Evolutionary conservation across 306 rosid genomes (phyloP).

Genomic region (Inga oerstediana): DNA sequence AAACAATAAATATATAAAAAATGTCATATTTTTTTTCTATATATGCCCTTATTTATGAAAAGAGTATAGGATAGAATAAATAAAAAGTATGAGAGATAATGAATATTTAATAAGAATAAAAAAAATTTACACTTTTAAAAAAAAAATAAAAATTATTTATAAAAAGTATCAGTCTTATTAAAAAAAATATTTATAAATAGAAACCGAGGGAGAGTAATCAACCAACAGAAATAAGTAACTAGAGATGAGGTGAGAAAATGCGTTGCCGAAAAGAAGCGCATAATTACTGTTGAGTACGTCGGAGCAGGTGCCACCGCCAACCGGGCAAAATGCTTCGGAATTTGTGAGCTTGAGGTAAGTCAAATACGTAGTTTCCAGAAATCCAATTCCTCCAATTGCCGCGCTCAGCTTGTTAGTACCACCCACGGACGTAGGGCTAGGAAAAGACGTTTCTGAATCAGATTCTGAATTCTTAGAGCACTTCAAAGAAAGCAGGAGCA

Average conservation of each 20-base stretch:
- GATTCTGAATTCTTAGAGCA: constrained; percentile 44
- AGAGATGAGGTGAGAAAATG: neutral
- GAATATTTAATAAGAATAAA: too few relatives aligned
- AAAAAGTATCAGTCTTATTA: too few relatives aligned
- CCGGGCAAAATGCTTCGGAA: constrained; percentile 70
- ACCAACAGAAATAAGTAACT: neutral
- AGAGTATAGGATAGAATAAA: too few relatives aligned
- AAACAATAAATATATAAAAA: too few relatives aligned
- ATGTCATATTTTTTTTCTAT: too few relatives aligned
- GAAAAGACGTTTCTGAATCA: constrained; percentile 36
- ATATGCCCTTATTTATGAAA: too few relatives aligned
- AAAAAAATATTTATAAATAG: too few relatives aligned
- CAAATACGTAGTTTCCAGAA: constrained; percentile 80
- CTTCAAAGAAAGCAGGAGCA: constrained; percentile 35
- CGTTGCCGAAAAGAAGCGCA: constrained; percentile 75
- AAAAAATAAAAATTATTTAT: too few relatives aligned
- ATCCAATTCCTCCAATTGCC: constrained; percentile 67
- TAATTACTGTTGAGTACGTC: constrained; percentile 75
- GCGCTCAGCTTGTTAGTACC: constrained; percentile 47
- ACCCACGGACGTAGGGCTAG: constrained; percentile 32
- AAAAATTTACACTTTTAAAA: too few relatives aligned
- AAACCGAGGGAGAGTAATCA: too few relatives aligned
- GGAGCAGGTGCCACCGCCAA: constrained; percentile 62
- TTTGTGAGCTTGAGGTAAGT: constrained; percentile 74
- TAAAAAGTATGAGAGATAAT: too few relatives aligned